Evolutionary conservation across 2,329 filamentous ascomycete species (phyloP), one percentile per base, ranked within the genome.

Genomic region (Verticillium albo-atrum): DNA sequence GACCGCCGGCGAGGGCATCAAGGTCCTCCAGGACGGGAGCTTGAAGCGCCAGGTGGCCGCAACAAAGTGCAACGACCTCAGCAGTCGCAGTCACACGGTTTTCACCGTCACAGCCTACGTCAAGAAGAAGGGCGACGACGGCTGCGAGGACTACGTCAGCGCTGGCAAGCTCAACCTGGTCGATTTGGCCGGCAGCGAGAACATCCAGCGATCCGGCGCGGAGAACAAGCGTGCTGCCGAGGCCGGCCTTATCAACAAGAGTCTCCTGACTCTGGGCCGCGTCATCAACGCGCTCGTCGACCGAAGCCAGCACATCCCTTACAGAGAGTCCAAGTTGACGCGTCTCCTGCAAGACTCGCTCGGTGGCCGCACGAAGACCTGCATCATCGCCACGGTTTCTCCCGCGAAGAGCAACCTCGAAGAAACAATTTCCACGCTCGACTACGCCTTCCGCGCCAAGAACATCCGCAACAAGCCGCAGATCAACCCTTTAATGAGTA

Each of bases 31-130:
- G 67, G 84, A 89, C 64, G 96, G 95, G 63, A 97, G 92, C 73
- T 83, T 95, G 76, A 96, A 93, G 75, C 89, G 95, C 55, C 95
- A 99, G 74, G 95, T 99, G n/a, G 96, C 95, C 6, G 92, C 96
- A 4, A 99, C 95, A n/a, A 98, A 98, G 75, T 99, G 95, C 83
- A 99, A 99, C 72, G 95, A 99, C 68, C 85, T 98, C 58, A 97
- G 93, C 75, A 97, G 93, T 68, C 88, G 95, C 73, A 97, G 93
- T 78, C 96, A 99, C 71, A 99, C 95, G 0, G 90, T 99, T 25
- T 99, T 99, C 71, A 98, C 95, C 7, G 91, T 99, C 61, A 97
- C 94, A 1, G 91, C 93, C 1, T 92, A 93, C 70, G 89, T 92
- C 68, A 97, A 96, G 74, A 88, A 89, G 62, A 86, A 86, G 1